A percentile compares a stretch with the other conserved stretches of the same genome.
These are phyloP conservation scores for Taiozyma onychis DNA, from an alignment of 1,139 yeast species.

Conservation along the genomic window DNA sequence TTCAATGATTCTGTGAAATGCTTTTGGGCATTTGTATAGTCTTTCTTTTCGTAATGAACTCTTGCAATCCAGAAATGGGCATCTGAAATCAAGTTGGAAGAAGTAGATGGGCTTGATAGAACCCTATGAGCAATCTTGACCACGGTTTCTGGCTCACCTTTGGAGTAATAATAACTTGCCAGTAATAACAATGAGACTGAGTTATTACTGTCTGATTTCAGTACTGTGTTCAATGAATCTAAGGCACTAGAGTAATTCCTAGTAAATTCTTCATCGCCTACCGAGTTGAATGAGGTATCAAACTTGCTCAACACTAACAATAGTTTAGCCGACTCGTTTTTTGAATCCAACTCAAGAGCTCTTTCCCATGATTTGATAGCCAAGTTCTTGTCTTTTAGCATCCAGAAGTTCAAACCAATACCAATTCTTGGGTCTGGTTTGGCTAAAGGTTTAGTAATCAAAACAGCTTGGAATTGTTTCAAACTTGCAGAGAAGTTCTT, in stretches of 20 bases:
- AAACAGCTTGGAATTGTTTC: slow-evolving; percentile 75
- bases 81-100: slow-evolving; percentile 55
- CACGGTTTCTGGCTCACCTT: slow-evolving; percentile 52
- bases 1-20: slow-evolving; percentile 68
- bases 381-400: slow-evolving; percentile 67
- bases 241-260: slow-evolving; percentile 42
- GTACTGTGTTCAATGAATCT: slow-evolving; percentile 26
- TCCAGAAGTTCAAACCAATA: slow-evolving; percentile 92
- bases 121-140: slow-evolving; percentile 52
- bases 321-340: slow-evolving; percentile 56
- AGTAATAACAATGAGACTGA: slow-evolving; percentile 41
- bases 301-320: slow-evolving; percentile 65
- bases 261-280: slow-evolving; percentile 55
- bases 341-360: slow-evolving; percentile 59
- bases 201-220: slow-evolving; percentile 24
- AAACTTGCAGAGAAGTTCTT: slow-evolving; percentile 71
- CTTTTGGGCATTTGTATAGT: slow-evolving; percentile 64
- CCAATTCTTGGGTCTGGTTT: slow-evolving; percentile 95
- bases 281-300: slow-evolving; percentile 56
- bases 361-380: slow-evolving; percentile 84
- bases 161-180: slow-evolving; percentile 55
- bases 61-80: slow-evolving; percentile 86
- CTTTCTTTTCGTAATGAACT: slow-evolving; percentile 53
- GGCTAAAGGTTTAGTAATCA: slow-evolving; percentile 68
- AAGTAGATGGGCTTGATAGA: slow-evolving; percentile 33